Conservation (phyloP, 2,329 filamentous ascomycete genomes). For the Keithomyces neogunnii region DNA sequence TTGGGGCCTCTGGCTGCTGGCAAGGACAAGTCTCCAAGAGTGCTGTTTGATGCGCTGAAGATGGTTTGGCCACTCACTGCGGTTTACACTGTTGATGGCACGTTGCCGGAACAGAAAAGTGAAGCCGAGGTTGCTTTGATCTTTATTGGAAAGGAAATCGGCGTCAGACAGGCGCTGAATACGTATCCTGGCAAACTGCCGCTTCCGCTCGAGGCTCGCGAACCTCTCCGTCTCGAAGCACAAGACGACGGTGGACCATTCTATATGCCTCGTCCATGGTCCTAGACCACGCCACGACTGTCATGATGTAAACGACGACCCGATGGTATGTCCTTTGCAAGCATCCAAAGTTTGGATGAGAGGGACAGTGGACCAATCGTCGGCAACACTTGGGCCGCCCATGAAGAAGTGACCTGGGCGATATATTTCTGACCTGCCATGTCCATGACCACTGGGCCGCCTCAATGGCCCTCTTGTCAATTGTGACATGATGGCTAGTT, state of each 20-base stretch:
- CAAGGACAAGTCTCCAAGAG: constrained; percentile 20
- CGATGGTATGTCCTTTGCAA: no score
- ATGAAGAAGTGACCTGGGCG: no score
- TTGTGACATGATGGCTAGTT: no score
- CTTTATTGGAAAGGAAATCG: constrained; percentile 27
- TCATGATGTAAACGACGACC: no score
- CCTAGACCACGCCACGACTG: no score
- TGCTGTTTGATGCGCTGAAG: constrained; percentile 28
- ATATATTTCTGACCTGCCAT: no score
- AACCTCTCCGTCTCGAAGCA: constrained; percentile 11
- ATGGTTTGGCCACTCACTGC: constrained; percentile 29
- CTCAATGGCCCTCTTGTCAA: no score
- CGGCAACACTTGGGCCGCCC: no score
- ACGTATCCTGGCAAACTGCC: constrained; percentile 10
- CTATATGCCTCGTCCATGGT: not conserved
- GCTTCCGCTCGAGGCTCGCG: constrained; percentile 18
- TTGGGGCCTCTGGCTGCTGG: constrained; percentile 16
- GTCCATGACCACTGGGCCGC: no score
- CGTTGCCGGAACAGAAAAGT: constrained; percentile 18
- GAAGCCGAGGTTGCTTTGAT: constrained; percentile 18
- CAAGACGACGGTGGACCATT: not conserved
- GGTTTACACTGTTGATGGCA: constrained; percentile 20
- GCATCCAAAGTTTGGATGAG: no score
- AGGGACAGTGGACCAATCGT: no score
- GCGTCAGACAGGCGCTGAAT: constrained; percentile 27